phyloP scores from a whole-genome alignment of 2,329 filamentous ascomycete genomes.

The Colletotrichum truncatum region DNA sequence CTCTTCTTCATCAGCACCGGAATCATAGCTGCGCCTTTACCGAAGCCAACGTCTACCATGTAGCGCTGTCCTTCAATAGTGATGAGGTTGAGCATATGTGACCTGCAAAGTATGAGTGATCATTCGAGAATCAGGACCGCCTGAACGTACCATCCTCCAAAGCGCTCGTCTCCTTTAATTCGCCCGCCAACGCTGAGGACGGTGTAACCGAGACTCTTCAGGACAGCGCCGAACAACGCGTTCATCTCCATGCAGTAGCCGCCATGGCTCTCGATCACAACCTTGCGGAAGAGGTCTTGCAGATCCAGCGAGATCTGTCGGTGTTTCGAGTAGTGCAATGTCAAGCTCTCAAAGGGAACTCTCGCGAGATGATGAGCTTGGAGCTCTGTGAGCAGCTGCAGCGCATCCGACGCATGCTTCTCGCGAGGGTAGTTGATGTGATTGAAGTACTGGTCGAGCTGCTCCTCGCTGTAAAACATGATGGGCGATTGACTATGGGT shows the following conservation, averaged over 20 bases:
- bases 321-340: conserved; percentile 57
- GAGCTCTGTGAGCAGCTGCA: conserved; percentile 42
- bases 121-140: neutral
- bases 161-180: conserved; percentile 29
- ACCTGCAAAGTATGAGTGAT: conserved; percentile 46
- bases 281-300: conserved; percentile 52
- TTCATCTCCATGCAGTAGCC: conserved; percentile 65
- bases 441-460: conserved; percentile 40
- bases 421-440: conserved; percentile 39
- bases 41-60: conserved; percentile 70
- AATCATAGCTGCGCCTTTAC: conserved; percentile 50
- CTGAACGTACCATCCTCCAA: conserved; percentile 34
- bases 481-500: neutral
- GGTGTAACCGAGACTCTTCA: conserved; percentile 57
- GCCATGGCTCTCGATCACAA: conserved; percentile 54
- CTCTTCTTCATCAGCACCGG: conserved; percentile 42
- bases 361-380: conserved; percentile 53
- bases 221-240: conserved; percentile 54
- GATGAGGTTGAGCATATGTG: conserved; percentile 69
- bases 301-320: conserved; percentile 48
- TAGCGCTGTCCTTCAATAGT: conserved; percentile 57
- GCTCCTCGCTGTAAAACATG: conserved; percentile 36
- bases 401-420: conserved; percentile 33
- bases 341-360: conserved; percentile 64
- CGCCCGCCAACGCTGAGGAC: conserved; percentile 59